Percentiles rank a stretch among this genome's conserved stretches.
These are phyloP conservation scores for Yamagishiella unicocca DNA, from an alignment of 139 green algal species.

Conservation along the genomic window DNA sequence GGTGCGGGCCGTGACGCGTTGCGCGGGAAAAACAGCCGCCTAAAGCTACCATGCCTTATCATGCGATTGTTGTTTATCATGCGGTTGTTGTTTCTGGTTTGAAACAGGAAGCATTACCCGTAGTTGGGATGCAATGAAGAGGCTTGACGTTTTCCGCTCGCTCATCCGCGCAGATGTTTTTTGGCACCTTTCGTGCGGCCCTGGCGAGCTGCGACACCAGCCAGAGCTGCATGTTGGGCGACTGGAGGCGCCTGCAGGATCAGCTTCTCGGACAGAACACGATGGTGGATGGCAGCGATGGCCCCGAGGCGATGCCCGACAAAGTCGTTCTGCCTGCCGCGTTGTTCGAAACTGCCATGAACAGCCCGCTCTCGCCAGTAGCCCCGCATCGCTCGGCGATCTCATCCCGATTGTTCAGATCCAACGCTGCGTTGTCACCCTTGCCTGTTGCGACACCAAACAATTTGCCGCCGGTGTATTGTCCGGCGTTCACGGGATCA, in stretches of 20 bases:
- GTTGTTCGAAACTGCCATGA: neutral
- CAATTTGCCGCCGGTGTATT: neutral
- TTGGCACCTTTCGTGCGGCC: neutral
- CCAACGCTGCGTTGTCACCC: neutral
- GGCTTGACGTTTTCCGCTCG: neutral
- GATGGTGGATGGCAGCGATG: too few species aligned
- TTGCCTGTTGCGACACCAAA: neutral
- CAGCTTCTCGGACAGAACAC: slow-evolving; percentile 2
- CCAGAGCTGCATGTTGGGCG: neutral
- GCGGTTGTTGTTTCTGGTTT: too few species aligned
- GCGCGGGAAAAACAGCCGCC: too few species aligned
- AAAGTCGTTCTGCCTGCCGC: too few species aligned
- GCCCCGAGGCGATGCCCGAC: too few species aligned
- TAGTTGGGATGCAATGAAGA: neutral
- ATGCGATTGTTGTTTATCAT: too few species aligned
- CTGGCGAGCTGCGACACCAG: neutral
- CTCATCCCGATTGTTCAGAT: neutral
- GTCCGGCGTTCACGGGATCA: neutral
- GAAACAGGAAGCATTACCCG: too few species aligned
- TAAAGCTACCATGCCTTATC: too few species aligned
- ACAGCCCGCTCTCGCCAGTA: neutral
- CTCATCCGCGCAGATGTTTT: neutral
- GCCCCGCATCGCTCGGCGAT: neutral
- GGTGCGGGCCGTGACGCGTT: neutral
- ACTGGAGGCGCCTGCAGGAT: neutral